Base-by-base conservation (phyloP, 2,329 filamentous ascomycete genomes). In the Fusarium buxicola region DNA sequence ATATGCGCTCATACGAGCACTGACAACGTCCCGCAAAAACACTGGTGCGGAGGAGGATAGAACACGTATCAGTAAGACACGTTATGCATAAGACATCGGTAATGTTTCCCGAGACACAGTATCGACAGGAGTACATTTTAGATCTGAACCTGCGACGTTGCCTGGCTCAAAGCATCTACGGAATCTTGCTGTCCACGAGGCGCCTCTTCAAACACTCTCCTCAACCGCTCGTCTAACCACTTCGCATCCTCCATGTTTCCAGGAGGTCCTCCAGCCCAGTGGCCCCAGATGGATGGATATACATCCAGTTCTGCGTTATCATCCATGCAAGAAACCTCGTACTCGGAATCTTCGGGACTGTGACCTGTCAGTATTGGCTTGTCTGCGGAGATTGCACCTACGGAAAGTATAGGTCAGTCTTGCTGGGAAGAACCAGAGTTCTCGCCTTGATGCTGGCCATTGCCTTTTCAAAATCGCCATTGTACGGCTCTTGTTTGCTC, bases 321-420 rank as follows among this genome's bases (percentile, higher is more conserved):
- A 0, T 68, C 50, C 78, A 81, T 80, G 35, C 70, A 74, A 16
- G 84, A 43, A 73, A 94, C 88, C 70, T 95, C 92, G 53, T 89
- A 87, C 68, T 90, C 85, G 0, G 89, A 92, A 65, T 94, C 92
- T 68, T 94, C 91, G 0, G 90, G 90, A 12, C 68, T 72, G 15
- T 8, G 15, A 2, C 0, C 3, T 21, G 21, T 63, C 8, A 65
- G 47, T 1, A 9, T 10, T 3, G 3, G 3, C 10, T 35, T 7
- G 5, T 3, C 4, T 3, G 12, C 16, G 8, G 16, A n/a, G 0
- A 13, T 12, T 4, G 7, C 0, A 54, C 69, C 61, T 31, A 71
- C 48, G 91, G 89, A 65, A 95, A 94, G 72, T 94, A 94, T 5
- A 94, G 80, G 71, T 94, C 92, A 0, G 90, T 93, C 72, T 90